Evolutionary conservation across 768 basidiomycete genomes (phyloP).

Genomic region (Solioccasus polychromus): DNA sequence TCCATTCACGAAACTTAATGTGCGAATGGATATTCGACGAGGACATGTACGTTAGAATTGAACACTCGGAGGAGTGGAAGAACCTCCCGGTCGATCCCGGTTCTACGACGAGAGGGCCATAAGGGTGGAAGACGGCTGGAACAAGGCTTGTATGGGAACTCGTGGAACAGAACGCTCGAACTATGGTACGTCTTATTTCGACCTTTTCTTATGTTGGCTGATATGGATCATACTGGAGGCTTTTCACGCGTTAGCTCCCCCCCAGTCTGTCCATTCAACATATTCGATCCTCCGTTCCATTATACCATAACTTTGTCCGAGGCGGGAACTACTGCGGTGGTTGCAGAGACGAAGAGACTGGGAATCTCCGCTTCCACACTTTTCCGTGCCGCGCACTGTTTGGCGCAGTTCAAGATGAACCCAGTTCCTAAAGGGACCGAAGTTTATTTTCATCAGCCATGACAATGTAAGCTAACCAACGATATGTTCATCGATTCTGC

Average conservation of each 20-base stretch:
- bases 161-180: constrained; percentile 1
- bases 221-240: neutral
- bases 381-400: constrained; percentile 22
- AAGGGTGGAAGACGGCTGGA: constrained; percentile 17
- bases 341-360: constrained; percentile 7
- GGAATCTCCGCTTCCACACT: constrained; percentile 14
- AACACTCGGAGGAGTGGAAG: constrained; percentile 21
- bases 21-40: constrained; percentile 20
- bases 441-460: constrained; percentile 4
- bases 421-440: constrained; percentile 13
- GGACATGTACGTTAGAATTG: constrained; percentile 9
- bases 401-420: constrained; percentile 23
- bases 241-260: constrained; percentile 8
- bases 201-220: neutral
- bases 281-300: constrained; percentile 7
- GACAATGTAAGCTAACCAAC: constrained; percentile 18
- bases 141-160: constrained; percentile 13
- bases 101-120: constrained; percentile 21
- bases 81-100: constrained; percentile 27
- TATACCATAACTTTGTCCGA: neutral
- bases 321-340: constrained; percentile 9
- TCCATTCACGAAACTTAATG: constrained; percentile 21
- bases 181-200: constrained; percentile 5
- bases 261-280: constrained; percentile 3
- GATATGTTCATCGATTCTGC: too few species aligned